Evolutionary conservation across 2,329 filamentous ascomycete species (phyloP), one percentile per base, ranked within the genome.

Genomic region (Sporothrix euskadiensis): DNA sequence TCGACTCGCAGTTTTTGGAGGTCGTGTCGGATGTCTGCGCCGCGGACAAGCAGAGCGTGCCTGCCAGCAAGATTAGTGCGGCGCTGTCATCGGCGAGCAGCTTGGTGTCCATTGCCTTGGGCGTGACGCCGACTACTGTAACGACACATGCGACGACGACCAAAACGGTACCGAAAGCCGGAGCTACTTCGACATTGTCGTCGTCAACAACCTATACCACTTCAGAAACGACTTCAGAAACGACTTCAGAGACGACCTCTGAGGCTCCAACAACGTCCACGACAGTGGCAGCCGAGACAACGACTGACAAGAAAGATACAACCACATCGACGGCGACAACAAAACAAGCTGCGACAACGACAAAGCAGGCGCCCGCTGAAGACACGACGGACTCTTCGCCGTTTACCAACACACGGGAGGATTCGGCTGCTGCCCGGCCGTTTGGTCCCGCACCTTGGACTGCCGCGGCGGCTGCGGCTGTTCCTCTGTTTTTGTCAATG

Each of bases 371-470:
- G 12, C 71, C 74, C 10, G 41, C 74, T 2, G 14, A 52, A 1
- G 71, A 76, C 54, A 76, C 76, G 5, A 76, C 74, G 0, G 75
- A 77, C 47, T 56, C 69, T 10, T 74, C 73, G 26, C 76, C 76
- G 1, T 77, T 77, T 69, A 74, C 73, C 57, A 75, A 75, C 39
- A 73, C 72, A 30, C 74, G 74, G 12, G 69, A 71, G 0, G 57
- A 68, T 26, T 32, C 65, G 52, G 52, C 52, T 10, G 65, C 26
- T 9, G 44, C 41, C 14, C 61, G 61, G 65, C 44, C 41, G 1
- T 14, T 10, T 12, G 65, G 44, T 3, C 44, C 65, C 5, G 41
- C 41, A 10, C n/a, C 39, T 8, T 52, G 65, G 65, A 44, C 49
- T 4, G 65, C 35, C 0, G 44, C 9, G 44, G 65, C 44, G 7